Conservation (phyloP, 2,329 filamentous ascomycete genomes). For the Hypoxylon sp. region DNA sequence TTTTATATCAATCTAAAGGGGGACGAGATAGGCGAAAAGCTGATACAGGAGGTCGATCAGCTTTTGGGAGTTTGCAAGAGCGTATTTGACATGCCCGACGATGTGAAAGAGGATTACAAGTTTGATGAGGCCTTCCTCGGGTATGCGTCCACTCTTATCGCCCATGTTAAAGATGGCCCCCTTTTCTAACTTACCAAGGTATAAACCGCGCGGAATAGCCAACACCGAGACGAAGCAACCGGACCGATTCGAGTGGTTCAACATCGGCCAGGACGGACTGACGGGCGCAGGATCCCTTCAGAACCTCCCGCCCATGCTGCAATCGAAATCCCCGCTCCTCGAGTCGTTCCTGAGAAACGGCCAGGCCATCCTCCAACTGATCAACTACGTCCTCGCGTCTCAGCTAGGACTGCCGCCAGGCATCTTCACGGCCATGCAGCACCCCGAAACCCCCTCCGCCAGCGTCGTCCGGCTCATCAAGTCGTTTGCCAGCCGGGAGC, state of each 20-base stretch:
- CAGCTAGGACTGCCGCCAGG: conserved; percentile 40
- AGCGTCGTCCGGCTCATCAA: conserved; percentile 39
- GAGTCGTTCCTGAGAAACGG: conserved; percentile 16
- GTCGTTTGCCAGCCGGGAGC: conserved; percentile 30
- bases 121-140: conserved; percentile 6
- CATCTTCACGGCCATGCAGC: conserved; percentile 41
- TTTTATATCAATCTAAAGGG: conserved; percentile 8
- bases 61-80: not conserved
- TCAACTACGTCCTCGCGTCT: conserved; percentile 38
- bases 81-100: not conserved
- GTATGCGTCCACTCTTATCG: conserved; percentile 1
- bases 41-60: conserved; percentile 10
- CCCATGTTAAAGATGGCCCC: not conserved
- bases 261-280: conserved; percentile 45
- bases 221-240: conserved; percentile 19
- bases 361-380: conserved; percentile 32
- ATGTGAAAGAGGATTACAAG: not conserved
- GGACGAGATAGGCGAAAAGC: conserved; percentile 2
- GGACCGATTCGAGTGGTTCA: conserved; percentile 45
- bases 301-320: conserved; percentile 17
- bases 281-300: conserved; percentile 35
- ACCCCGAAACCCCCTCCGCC: conserved; percentile 41
- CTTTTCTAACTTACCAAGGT: not conserved
- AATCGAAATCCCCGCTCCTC: conserved; percentile 19
- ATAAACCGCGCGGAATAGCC: not conserved